phyloP scores from a whole-genome alignment of 1,284 basidiomycete genomes.

The Apiotrichum sp. region DNA sequence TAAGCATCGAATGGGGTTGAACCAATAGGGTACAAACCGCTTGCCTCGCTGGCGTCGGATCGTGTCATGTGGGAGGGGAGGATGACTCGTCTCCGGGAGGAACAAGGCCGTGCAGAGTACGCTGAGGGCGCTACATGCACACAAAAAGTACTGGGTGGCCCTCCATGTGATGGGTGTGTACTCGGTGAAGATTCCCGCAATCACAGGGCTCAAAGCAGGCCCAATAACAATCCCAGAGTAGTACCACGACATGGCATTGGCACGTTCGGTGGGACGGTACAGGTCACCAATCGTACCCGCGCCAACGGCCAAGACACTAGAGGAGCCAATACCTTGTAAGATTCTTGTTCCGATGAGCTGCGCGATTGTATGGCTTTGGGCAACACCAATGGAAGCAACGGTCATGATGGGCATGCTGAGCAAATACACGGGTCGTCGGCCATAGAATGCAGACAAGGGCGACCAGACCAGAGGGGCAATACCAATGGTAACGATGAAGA shows the following conservation, averaged over 20 bases:
- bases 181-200: constrained; percentile 46
- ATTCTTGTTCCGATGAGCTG: constrained; percentile 58
- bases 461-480: constrained; percentile 53
- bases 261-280: constrained; percentile 57
- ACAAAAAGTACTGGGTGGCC: constrained; percentile 55
- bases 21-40: constrained; percentile 49
- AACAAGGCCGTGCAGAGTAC: constrained; percentile 52
- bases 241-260: constrained; percentile 59
- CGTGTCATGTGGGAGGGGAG: constrained; percentile 45
- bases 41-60: constrained; percentile 30
- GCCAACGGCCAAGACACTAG: constrained; percentile 55
- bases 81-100: constrained; percentile 66
- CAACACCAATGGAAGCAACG: constrained; percentile 58
- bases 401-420: constrained; percentile 56
- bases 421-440: constrained; percentile 59
- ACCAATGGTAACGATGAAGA: constrained; percentile 48
- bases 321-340: constrained; percentile 55
- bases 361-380: constrained; percentile 50
- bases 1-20: constrained; percentile 59
- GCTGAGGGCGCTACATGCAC: constrained; percentile 49
- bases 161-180: constrained; percentile 57
- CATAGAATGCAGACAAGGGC: constrained; percentile 55
- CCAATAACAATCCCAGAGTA: constrained; percentile 52
- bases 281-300: constrained; percentile 62
- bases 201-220: constrained; percentile 40